phyloP scores from a whole-genome alignment of 23 red algal species.

The Cyanidium caldarium region DNA sequence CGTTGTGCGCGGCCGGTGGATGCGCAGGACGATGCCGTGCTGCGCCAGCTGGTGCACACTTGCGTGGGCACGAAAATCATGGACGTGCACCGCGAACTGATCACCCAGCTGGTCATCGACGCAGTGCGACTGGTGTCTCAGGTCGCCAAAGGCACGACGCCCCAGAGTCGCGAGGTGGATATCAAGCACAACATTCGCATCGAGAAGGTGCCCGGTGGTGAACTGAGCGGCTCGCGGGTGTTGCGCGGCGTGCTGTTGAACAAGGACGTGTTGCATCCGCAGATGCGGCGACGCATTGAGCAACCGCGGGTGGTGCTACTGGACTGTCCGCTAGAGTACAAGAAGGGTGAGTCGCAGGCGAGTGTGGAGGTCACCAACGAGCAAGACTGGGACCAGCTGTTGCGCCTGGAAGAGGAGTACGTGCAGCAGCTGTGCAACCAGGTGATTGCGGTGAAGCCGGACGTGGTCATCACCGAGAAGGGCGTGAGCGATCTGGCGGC shows the following conservation, averaged over 20 bases:
- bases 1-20: slow-evolving; percentile 40
- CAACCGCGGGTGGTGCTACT: slow-evolving; percentile 77
- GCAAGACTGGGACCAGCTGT: slow-evolving; percentile 46
- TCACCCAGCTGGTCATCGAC: slow-evolving; percentile 42
- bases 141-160: not conserved
- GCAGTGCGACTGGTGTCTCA: slow-evolving; percentile 51
- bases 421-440: slow-evolving; percentile 29
- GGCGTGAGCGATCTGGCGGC: slow-evolving; percentile 80
- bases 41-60: slow-evolving; percentile 40
- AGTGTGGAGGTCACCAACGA: slow-evolving; percentile 85
- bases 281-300: slow-evolving; percentile 85
- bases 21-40: slow-evolving; percentile 29
- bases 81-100: slow-evolving; percentile 47
- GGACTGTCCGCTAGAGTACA: slow-evolving; percentile 85
- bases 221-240: slow-evolving; percentile 51
- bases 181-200: slow-evolving; percentile 92
- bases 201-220: slow-evolving; percentile 92
- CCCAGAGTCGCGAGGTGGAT: slow-evolving; percentile 33
- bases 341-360: slow-evolving; percentile 68
- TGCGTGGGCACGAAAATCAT: slow-evolving; percentile 93
- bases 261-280: slow-evolving; percentile 77
- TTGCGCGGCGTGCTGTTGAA: slow-evolving; percentile 89
- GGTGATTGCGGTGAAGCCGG: slow-evolving; percentile 52
- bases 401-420: slow-evolving; percentile 74
- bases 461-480: slow-evolving; percentile 95